Evolutionary conservation across 768 basidiomycete species (phyloP), one percentile per base, ranked within the genome.

Genomic region (Auriscalpium vulgare): DNA sequence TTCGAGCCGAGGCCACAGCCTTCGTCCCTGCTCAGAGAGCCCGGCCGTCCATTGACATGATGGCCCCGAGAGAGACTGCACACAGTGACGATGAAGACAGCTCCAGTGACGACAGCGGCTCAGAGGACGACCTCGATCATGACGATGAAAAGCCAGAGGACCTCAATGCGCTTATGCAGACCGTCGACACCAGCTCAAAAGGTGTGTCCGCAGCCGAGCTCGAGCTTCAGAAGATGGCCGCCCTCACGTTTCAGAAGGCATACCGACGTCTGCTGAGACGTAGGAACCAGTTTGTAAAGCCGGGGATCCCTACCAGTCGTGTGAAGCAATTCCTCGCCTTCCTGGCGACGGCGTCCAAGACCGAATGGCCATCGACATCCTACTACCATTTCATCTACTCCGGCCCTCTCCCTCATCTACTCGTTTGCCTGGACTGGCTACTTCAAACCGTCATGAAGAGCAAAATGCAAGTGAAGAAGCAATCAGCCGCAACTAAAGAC

Each of bases 361-460:
- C 53, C 16, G 49, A 55, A 36, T 59, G 57, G 57, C 50, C 59
- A 6, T 2, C 21, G 23, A 55, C 10, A 14, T 59, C 58, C 3
- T 54, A 46, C 3, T 61, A 61, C 56, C 54, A 54, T 13, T 59
- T 49, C 10, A 36, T 61, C 48, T 61, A 60, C 55, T 34, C 58
- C 9, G 60, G 60, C 9, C 50, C 60, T 10, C 58, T 61, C 14
- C 60, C 60, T 5, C 60, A 61, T 51, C 19, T 61, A 1, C 55
- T 61, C 16, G 38, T 53, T 2, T 59, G 55, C 38, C 48, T 61
- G n/a, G 58, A 56, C 14, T 14, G 46, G 49, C 21, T 53, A 11
- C 14, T 8, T 50, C 34, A 44, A 10, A 16, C 43, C 14, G 44
- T 53, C 10, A 37, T 37, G 55, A 51, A 52, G 11, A 55, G 53